These are phyloP conservation scores for Aplosporella prunicola DNA, from an alignment of 2,329 filamentous ascomycete genomes.

Conservation along the genomic window DNA sequence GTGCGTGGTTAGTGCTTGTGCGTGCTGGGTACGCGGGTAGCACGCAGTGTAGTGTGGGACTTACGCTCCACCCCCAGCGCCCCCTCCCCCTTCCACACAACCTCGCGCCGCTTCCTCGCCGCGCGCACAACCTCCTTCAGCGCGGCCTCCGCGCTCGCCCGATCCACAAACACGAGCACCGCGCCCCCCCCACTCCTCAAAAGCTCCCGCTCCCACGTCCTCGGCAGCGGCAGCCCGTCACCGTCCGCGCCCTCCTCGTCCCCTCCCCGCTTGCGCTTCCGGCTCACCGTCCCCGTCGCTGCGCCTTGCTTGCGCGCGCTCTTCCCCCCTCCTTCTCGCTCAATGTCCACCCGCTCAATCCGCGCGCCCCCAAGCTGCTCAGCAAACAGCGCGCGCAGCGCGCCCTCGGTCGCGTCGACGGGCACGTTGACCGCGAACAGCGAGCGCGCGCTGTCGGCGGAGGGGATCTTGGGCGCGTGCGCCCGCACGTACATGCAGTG, in stretches of 20 bases:
- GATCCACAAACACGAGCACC: constrained; percentile 75
- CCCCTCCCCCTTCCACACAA: constrained; percentile 55
- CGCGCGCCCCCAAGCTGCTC: constrained; percentile 65
- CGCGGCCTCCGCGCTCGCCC: constrained; percentile 63
- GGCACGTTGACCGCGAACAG: constrained; percentile 90
- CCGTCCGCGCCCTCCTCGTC: constrained; percentile 45
- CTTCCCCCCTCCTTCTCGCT: constrained; percentile 46
- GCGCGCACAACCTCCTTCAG: constrained; percentile 64
- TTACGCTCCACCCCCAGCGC: constrained; percentile 44
- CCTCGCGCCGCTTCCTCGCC: constrained; percentile 46
- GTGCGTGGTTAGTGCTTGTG: background rate
- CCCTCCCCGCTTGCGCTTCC: constrained; percentile 47
- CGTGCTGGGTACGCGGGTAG: background rate
- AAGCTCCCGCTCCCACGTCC: constrained; percentile 62
- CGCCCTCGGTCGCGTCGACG: constrained; percentile 67
- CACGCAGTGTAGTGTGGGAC: too few relatives aligned
- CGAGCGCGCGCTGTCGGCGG: constrained; percentile 61
- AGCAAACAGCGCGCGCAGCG: constrained; percentile 67
- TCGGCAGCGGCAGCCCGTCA: constrained; percentile 56
- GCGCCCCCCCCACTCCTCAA: constrained; percentile 69
- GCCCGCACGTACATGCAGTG: constrained; percentile 84
- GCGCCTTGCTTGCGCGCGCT: constrained; percentile 19
- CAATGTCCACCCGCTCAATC: constrained; percentile 71
- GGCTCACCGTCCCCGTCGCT: constrained; percentile 30
- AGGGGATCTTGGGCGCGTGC: constrained; percentile 60